phyloP scores from a whole-genome alignment of 1,284 basidiomycete genomes.

The Farysia itapuensis region DNA sequence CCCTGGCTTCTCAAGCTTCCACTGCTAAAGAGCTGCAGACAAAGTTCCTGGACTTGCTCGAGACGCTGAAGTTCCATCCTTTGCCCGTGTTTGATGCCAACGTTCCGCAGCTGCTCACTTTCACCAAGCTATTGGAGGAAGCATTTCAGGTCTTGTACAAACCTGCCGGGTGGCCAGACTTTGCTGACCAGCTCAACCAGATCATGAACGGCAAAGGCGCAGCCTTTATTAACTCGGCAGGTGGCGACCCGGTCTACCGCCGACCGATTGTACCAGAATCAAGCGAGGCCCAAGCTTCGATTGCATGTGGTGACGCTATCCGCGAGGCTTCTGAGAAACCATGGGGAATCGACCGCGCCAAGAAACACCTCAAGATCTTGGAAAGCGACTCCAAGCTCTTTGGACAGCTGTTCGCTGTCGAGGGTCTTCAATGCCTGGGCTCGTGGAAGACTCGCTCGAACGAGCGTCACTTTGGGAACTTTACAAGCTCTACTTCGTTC shows the following conservation, averaged over 20 bases:
- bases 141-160: slow-evolving; percentile 30
- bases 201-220: slow-evolving; percentile 28
- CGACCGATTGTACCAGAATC: slow-evolving; percentile 14
- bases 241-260: slow-evolving; percentile 15
- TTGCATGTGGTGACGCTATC: slow-evolving; percentile 32
- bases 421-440: slow-evolving; percentile 16
- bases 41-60: slow-evolving; percentile 24
- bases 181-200: slow-evolving; percentile 30
- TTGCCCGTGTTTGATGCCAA: slow-evolving; percentile 22
- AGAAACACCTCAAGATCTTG: slow-evolving; percentile 12
- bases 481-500: slow-evolving; percentile 30
- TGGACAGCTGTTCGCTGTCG: slow-evolving; percentile 26
- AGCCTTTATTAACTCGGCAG: slow-evolving; percentile 24
- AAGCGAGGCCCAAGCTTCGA: slow-evolving; percentile 17
- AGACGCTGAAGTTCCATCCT: slow-evolving; percentile 28
- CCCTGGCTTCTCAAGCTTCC: slow-evolving; percentile 13
- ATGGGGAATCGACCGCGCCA: slow-evolving; percentile 19
- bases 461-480: slow-evolving; percentile 35
- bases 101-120: slow-evolving; percentile 36
- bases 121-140: slow-evolving; percentile 19
- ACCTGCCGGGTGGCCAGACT: slow-evolving; percentile 24
- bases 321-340: slow-evolving; percentile 5
- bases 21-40: slow-evolving; percentile 15
- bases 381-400: slow-evolving; percentile 29
- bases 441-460: slow-evolving; percentile 32